phyloP scores from a whole-genome alignment of 1,139 yeast genomes.

The Pichia sp. region DNA sequence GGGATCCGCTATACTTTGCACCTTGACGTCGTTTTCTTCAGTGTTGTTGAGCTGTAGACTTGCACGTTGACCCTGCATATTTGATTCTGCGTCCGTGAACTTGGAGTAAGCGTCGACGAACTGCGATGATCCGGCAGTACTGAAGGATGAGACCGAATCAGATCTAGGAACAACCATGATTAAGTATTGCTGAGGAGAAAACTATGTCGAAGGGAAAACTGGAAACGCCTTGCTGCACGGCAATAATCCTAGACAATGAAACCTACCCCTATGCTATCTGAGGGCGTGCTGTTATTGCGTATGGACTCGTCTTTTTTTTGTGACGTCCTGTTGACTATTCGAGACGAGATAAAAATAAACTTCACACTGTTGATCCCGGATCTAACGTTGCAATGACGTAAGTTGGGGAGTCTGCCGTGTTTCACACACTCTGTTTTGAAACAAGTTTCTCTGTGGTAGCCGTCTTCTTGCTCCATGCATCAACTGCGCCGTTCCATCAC shows the following conservation, averaged over 20 bases:
- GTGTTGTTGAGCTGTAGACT: not conserved
- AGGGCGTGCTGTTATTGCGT: not conserved
- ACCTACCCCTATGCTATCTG: not conserved
- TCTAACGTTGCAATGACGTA: not conserved
- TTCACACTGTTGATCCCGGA: not conserved
- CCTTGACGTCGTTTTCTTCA: not conserved
- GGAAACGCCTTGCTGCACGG: not conserved
- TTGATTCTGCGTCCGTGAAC: constrained; percentile 11
- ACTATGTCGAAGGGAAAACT: not conserved
- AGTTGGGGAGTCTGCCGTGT: not conserved
- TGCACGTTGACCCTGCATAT: not conserved
- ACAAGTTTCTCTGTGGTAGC: too few species aligned
- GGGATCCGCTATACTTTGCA: not conserved
- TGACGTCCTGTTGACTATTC: not conserved
- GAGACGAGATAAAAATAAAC: not conserved
- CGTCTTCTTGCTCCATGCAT: not conserved
- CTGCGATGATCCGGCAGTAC: constrained; percentile 19
- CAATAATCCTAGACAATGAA: not conserved
- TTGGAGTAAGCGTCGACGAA: constrained; percentile 20
- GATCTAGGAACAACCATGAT: constrained; percentile 11
- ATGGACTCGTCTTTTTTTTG: not conserved
- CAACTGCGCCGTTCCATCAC: too few species aligned
- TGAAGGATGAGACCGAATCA: constrained; percentile 15
- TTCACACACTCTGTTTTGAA: too few species aligned
- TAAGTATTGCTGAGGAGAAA: not conserved